Conservation (phyloP, 2,329 filamentous ascomycete species). For the Amauroascus niger region DNA sequence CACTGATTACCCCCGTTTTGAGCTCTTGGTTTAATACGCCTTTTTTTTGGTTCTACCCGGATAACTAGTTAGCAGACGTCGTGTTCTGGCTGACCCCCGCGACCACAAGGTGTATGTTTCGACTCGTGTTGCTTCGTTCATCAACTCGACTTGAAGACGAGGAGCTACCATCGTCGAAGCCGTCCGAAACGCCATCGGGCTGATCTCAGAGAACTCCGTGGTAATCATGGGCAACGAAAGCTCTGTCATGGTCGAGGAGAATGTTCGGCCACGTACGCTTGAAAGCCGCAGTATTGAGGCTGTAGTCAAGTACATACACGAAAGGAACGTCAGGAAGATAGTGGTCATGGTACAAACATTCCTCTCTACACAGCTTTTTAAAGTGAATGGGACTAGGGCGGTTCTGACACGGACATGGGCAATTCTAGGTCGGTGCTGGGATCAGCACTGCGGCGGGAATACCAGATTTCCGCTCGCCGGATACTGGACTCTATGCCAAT, state of each 20-base stretch:
- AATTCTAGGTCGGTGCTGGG: constrained; percentile 62
- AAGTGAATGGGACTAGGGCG: neutral
- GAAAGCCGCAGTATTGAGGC: constrained; percentile 59
- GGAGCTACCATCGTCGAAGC: neutral
- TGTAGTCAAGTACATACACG: constrained; percentile 70
- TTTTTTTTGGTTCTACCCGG: no score
- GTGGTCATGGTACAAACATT: constrained; percentile 59
- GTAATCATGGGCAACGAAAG: constrained; percentile 72
- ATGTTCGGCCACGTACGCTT: constrained; percentile 55
- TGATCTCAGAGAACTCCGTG: neutral
- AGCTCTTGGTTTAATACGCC: no score
- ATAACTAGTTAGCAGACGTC: neutral
- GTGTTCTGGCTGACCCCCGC: neutral
- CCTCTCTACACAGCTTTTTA: neutral
- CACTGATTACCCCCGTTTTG: no score
- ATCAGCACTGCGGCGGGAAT: constrained; percentile 58
- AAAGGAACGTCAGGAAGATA: constrained; percentile 57
- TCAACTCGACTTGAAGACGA: neutral
- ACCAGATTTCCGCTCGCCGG: constrained; percentile 87
- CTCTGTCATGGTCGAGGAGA: constrained; percentile 57
- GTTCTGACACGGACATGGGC: neutral
- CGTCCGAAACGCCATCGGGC: no score
- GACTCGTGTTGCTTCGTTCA: neutral
- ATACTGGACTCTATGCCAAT: constrained; percentile 89
- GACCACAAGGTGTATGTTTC: neutral